These are phyloP conservation scores for Helicocarpus griseus DNA, from an alignment of 2,329 filamentous ascomycete genomes.

Conservation along the genomic window DNA sequence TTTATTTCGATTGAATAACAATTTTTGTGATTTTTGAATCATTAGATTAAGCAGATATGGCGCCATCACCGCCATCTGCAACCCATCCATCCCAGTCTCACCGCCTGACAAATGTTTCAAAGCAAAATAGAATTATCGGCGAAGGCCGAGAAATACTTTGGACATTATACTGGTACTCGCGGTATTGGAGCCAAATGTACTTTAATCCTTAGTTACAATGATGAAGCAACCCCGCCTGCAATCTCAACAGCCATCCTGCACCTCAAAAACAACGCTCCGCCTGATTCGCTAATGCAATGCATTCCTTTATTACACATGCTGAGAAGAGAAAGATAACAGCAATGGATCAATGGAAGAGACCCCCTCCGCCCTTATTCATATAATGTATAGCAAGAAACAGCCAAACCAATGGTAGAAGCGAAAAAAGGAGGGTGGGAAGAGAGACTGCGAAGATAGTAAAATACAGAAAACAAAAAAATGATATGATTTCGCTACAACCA, in stretches of 20 bases:
- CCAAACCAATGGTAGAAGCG: not conserved
- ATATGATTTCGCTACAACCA: not conserved
- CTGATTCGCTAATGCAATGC: not conserved
- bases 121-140: no score
- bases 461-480: not conserved
- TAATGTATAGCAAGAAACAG: not conserved
- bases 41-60: no score
- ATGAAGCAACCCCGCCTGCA: not conserved
- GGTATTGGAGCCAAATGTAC: not conserved
- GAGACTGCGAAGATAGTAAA: not conserved
- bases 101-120: not conserved
- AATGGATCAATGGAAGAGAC: not conserved
- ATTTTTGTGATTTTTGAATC: no score
- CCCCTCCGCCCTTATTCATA: not conserved
- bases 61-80: not conserved
- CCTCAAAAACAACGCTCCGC: not conserved
- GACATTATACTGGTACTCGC: not conserved
- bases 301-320: not conserved
- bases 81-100: not conserved
- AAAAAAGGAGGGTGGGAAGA: not conserved
- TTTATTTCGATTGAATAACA: not conserved
- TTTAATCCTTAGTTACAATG: not conserved
- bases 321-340: not conserved
- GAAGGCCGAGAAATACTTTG: no score
- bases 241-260: not conserved